phyloP scores from a whole-genome alignment of 495 filamentous ascomycete genomes.

The Penicillium samsonianum region DNA sequence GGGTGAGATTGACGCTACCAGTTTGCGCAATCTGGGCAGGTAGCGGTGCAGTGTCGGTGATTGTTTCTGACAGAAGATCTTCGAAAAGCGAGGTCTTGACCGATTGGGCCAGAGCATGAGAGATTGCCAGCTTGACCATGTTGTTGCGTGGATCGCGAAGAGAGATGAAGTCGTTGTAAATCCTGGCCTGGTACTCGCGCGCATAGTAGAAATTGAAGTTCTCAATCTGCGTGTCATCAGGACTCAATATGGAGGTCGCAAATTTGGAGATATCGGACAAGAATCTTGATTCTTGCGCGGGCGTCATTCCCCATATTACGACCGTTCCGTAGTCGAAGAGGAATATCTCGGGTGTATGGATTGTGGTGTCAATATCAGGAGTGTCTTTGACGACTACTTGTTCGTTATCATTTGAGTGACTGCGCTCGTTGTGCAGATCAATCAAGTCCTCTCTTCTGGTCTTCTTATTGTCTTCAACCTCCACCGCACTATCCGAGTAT shows the following conservation, averaged over 20 bases:
- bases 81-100: slow-evolving; percentile 98
- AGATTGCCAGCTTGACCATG: slow-evolving; percentile 97
- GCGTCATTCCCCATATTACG: slow-evolving; percentile 99
- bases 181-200: slow-evolving; percentile 91
- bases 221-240: slow-evolving; percentile 89
- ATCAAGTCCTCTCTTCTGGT: slow-evolving; percentile 55
- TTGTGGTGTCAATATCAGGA: slow-evolving; percentile 58
- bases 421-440: slow-evolving; percentile 47
- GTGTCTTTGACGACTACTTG: slow-evolving; percentile 30
- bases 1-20: slow-evolving; percentile 81
- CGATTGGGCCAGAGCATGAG: slow-evolving; percentile 89
- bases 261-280: slow-evolving; percentile 95
- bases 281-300: slow-evolving; percentile 80
- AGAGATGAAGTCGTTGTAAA: slow-evolving; percentile 99
- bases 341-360: slow-evolving; percentile 92
- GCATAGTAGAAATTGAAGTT: slow-evolving; percentile 99
- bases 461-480: slow-evolving; percentile 54
- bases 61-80: slow-evolving; percentile 90
- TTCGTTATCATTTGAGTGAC: slow-evolving; percentile 33
- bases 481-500: slow-evolving; percentile 63
- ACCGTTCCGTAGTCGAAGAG: slow-evolving; percentile 98
- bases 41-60: slow-evolving; percentile 84
- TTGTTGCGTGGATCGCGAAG: slow-evolving; percentile 90
- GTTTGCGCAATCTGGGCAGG: slow-evolving; percentile 88
- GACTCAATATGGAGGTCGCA: slow-evolving; percentile 81